Evolutionary conservation across 352 stramenopile species (phyloP), one percentile per base, ranked within the genome.

Genomic region (Pythium sukuiense): DNA sequence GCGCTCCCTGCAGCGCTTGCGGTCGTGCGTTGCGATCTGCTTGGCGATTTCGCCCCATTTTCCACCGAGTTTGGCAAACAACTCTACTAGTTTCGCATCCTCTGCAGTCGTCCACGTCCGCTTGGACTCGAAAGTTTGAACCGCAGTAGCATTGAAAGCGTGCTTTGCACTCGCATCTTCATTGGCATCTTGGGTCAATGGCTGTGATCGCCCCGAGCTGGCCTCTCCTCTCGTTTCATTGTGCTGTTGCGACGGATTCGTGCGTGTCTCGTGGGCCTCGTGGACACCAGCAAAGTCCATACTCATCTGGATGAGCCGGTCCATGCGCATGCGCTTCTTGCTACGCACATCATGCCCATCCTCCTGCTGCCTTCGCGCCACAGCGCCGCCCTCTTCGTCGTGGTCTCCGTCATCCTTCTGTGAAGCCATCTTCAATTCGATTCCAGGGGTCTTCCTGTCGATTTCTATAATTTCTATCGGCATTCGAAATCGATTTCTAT

Each of bases 1-100:
- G n/a, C 86, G 69, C 55, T 94, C 86, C 0, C 86, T 77, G 50
- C 82, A 92, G 6, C 83, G 71, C 65, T 92, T 94, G 20, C 86
- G 81, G 39, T 89, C 76, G 24, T 74, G 72, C 3, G 48, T 62
- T 5, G 76, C 70, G 12, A 92, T 79, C 14, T 81, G 43, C 39
- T 14, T 13, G 0, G 80, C 77, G 13, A 89, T 76, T n/a, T 48
- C 35, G 13, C 74, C 67, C 80, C 80, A 90, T 16, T 80, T 65
- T 0, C 16, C 41, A 1, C 81, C 79, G 30, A 80, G 32, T 30
- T 71, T 46, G 0, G 60, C 39, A n/a, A 93, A 81, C 18, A 92
- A 61, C 6, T 65, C 62, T 0, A 55, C 14, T 16, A 94, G 70
- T 59, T 76, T 74, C 0, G 35, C 58, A 45, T 94, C 83, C 32